A percentile compares a stretch with the other conserved stretches of the same genome.
Evolutionary conservation across 441 rosid species (phyloP).

Genomic region (Jatropha multifida): DNA sequence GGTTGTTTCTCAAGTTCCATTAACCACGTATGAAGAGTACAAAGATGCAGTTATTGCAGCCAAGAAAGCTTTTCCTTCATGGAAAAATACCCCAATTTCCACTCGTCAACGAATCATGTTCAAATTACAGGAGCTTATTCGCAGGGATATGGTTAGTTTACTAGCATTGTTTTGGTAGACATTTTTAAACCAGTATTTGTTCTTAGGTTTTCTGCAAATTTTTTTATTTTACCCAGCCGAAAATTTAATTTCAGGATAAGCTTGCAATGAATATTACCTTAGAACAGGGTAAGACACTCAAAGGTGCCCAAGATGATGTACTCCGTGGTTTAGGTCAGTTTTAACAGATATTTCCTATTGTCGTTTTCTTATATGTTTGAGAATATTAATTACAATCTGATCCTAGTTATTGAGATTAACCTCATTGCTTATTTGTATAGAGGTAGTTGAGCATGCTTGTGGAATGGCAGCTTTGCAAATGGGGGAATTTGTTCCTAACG

Average conservation of each 20-base stretch:
- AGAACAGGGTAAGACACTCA: slow-evolving; percentile 50
- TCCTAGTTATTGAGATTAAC: slow-evolving; percentile 15
- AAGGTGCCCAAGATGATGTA: slow-evolving; percentile 27
- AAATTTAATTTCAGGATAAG: slow-evolving; percentile 44
- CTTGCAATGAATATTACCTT: slow-evolving; percentile 47
- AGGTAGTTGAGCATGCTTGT: slow-evolving; percentile 67
- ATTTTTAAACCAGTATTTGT: background rate
- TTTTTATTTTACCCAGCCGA: slow-evolving; percentile 16
- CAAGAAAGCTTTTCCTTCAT: slow-evolving; percentile 51
- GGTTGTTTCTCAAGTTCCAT: slow-evolving; percentile 56
- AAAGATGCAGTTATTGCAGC: slow-evolving; percentile 61
- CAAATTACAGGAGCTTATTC: slow-evolving; percentile 60
- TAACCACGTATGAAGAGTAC: slow-evolving; percentile 55
- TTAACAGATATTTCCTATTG: slow-evolving; percentile 3
- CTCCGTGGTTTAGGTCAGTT: slow-evolving; percentile 44
- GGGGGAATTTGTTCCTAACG: slow-evolving; percentile 61
- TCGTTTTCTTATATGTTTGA: slow-evolving; percentile 14
- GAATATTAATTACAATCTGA: slow-evolving; percentile 1
- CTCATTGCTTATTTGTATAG: slow-evolving; percentile 33
- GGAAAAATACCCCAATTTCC: slow-evolving; percentile 52
- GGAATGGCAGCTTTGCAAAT: slow-evolving; percentile 53
- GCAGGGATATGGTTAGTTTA: slow-evolving; percentile 49
- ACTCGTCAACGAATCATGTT: slow-evolving; percentile 60
- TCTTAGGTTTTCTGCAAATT: background rate
- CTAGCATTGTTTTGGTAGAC: background rate